A percentile compares a stretch with the other conserved stretches of the same genome.
Evolutionary conservation across 2,329 filamentous ascomycete species (phyloP).

Genomic region (Cryphonectria radicalis): DNA sequence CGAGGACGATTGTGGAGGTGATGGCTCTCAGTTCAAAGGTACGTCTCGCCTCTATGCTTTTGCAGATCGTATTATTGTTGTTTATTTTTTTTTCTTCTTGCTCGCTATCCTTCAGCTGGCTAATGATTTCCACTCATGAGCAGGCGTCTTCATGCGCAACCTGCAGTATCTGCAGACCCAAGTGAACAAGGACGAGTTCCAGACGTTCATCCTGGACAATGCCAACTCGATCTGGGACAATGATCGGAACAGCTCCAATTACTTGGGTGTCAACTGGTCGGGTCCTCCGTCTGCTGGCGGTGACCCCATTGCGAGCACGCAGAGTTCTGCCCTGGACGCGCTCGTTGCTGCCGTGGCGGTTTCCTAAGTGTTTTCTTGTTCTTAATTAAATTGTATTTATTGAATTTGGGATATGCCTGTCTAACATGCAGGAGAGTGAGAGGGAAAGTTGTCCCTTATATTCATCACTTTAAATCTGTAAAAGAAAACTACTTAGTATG

Average conservation of each 20-base stretch:
- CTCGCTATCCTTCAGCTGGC: background rate
- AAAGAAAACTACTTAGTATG: too few species aligned
- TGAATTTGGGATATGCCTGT: background rate
- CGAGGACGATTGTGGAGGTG: slow-evolving; percentile 50
- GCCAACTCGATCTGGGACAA: slow-evolving; percentile 69
- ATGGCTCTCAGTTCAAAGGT: slow-evolving; percentile 69
- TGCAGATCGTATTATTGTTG: background rate
- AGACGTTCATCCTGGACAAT: slow-evolving; percentile 61
- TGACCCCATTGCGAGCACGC: slow-evolving; percentile 58
- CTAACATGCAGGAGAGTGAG: background rate
- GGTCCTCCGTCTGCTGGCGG: slow-evolving; percentile 54
- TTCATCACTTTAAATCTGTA: too few species aligned
- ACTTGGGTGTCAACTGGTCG: slow-evolving; percentile 67
- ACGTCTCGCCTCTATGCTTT: background rate
- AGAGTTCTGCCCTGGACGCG: slow-evolving; percentile 68
- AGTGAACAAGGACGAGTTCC: slow-evolving; percentile 54
- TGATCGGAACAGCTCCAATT: slow-evolving; percentile 52
- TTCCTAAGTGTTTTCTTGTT: slow-evolving; percentile 2
- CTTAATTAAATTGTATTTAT: background rate
- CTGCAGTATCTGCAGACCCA: slow-evolving; percentile 58
- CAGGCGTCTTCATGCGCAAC: slow-evolving; percentile 66
- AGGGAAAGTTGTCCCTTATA: background rate
- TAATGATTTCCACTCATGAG: background rate
- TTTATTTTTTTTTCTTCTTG: background rate
- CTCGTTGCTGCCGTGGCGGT: slow-evolving; percentile 64